These are phyloP conservation scores for Coniochaeta sp. DNA, from an alignment of 2,329 filamentous ascomycete genomes.

Conservation along the genomic window DNA sequence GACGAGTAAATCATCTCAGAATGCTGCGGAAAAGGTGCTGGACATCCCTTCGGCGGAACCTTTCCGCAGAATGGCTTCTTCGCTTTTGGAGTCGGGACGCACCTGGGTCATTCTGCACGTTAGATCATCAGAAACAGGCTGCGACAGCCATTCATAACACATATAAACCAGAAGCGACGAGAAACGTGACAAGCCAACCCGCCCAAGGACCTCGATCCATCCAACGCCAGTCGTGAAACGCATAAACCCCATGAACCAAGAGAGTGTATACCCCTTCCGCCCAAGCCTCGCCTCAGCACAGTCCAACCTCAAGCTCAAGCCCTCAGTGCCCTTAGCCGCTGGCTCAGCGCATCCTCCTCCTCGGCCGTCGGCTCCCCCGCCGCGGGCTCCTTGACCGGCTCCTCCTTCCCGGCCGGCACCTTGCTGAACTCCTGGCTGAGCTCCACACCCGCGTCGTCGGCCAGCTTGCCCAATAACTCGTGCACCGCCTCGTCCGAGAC, in stretches of 20 bases:
- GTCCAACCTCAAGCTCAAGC: constrained; percentile 20
- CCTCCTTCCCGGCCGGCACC: constrained; percentile 47
- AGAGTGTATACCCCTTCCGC: neutral
- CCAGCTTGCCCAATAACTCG: constrained; percentile 74
- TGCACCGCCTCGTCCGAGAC: constrained; percentile 80
- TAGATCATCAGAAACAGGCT: neutral
- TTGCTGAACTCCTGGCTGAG: constrained; percentile 65
- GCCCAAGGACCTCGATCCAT: neutral
- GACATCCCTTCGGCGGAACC: too few relatives aligned
- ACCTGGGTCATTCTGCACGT: neutral
- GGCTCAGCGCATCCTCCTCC: constrained; percentile 68
- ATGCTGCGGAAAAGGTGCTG: too few relatives aligned
- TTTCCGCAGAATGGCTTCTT: too few relatives aligned
- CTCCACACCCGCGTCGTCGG: constrained; percentile 82
- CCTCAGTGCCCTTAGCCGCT: constrained; percentile 48
- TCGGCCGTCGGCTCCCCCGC: constrained; percentile 64
- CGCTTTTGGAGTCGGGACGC: too few relatives aligned
- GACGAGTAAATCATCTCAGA: too few relatives aligned
- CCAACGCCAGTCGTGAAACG: neutral
- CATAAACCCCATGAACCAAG: neutral
- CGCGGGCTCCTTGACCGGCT: constrained; percentile 45
- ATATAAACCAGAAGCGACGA: neutral
- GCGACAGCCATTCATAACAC: neutral
- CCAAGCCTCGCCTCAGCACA: neutral
- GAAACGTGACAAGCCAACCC: neutral